Evolutionary conservation across 345 rosid species (phyloP).

Genomic region (Excoecaria cochinchinensis): DNA sequence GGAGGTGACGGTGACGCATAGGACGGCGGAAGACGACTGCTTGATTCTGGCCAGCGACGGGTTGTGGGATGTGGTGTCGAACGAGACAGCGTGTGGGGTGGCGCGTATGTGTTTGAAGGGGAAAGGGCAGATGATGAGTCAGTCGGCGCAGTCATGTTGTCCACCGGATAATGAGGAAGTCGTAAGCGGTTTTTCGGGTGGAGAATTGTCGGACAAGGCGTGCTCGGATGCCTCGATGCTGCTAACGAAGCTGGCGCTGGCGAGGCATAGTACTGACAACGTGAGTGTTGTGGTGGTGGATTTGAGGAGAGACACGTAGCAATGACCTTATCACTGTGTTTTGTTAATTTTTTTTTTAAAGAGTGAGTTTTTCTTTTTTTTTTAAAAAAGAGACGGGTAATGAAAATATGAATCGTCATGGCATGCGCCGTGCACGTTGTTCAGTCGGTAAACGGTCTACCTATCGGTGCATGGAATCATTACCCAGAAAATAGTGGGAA

Average conservation of each 20-base stretch:
- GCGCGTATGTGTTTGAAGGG: constrained; percentile 32
- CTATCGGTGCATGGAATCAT: background rate
- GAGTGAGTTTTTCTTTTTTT: background rate
- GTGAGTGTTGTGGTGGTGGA: constrained; percentile 85
- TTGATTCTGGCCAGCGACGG: constrained; percentile 50
- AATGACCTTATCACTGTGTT: background rate
- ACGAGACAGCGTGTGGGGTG: constrained; percentile 34
- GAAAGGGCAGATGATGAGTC: constrained; percentile 4
- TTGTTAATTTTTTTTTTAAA: background rate
- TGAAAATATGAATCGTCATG: background rate
- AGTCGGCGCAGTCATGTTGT: background rate
- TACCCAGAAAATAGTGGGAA: background rate
- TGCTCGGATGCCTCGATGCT: constrained; percentile 69
- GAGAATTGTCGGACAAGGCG: constrained; percentile 45
- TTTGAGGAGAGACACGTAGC: constrained; percentile 50
- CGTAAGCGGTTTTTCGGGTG: background rate
- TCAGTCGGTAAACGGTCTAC: background rate
- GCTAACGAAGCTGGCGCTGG: constrained; percentile 74
- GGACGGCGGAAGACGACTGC: constrained; percentile 38
- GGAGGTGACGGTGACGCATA: constrained; percentile 35
- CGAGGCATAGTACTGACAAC: constrained; percentile 74
- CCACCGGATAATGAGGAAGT: constrained; percentile 9
- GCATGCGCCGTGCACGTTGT: too few relatives aligned
- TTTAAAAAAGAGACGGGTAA: background rate
- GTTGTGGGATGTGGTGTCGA: constrained; percentile 47